Conservation (phyloP, 73 alveolate species). For the Stentor coeruleus region DNA sequence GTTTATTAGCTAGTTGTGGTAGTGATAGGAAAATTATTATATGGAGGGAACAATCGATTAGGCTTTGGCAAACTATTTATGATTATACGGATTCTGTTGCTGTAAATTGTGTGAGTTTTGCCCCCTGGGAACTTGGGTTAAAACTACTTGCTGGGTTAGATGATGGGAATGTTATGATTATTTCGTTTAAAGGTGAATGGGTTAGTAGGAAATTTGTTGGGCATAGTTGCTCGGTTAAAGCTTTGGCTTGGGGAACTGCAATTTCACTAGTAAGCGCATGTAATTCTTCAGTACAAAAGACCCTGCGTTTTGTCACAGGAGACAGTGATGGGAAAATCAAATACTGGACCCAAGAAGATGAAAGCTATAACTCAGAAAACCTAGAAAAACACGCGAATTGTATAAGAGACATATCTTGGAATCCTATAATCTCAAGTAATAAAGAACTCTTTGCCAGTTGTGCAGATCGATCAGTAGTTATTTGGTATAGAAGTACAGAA, state of each 20-base stretch:
- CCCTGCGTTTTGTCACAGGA: conserved; percentile 19
- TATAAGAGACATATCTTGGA: conserved; percentile 60
- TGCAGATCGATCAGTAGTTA: conserved; percentile 30
- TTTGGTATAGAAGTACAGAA: background rate
- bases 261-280: conserved; percentile 33
- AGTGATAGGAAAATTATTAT: conserved; percentile 70
- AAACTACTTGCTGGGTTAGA: conserved; percentile 59
- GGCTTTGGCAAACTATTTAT: conserved; percentile 42
- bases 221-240: conserved; percentile 38
- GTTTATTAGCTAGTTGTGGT: conserved; percentile 71
- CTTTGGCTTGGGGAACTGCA: conserved; percentile 57
- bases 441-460: conserved; percentile 41
- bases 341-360: conserved; percentile 21
- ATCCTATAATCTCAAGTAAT: conserved; percentile 31
- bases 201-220: conserved; percentile 29
- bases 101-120: conserved; percentile 47
- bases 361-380: background rate
- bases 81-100: conserved; percentile 12
- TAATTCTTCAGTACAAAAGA: background rate
- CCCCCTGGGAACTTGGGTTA: conserved; percentile 81
- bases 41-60: conserved; percentile 46
- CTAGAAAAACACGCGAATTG: conserved; percentile 35
- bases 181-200: conserved; percentile 47
- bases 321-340: conserved; percentile 4
- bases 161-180: conserved; percentile 62